Evolutionary conservation across 352 stramenopile species (phyloP).

Genomic region (Phytopythium mirpurense): DNA sequence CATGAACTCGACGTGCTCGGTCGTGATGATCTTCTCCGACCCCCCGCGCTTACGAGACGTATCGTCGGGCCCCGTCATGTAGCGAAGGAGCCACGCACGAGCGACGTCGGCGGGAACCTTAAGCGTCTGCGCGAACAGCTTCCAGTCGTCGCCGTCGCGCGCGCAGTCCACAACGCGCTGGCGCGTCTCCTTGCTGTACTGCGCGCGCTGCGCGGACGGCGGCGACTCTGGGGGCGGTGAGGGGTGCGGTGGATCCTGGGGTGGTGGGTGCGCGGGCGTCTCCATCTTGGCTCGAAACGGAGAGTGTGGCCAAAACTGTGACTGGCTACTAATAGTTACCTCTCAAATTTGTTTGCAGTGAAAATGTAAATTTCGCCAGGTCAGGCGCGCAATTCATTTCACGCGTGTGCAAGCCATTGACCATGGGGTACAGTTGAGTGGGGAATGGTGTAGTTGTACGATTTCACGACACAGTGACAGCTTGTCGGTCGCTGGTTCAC

Average conservation of each 20-base stretch:
- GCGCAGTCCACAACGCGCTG: neutral
- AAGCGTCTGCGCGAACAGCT: neutral
- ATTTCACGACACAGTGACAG: no score
- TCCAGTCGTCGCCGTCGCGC: neutral
- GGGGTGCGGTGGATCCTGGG: no score
- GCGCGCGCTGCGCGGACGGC: no score
- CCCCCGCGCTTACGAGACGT: neutral
- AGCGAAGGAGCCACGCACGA: neutral
- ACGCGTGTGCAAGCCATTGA: neutral
- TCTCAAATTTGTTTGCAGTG: neutral
- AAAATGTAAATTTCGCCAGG: neutral
- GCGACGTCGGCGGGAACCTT: neutral
- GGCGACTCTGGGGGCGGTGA: no score
- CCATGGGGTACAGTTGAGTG: neutral
- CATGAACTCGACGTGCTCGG: constrained; percentile 2
- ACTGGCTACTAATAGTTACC: neutral
- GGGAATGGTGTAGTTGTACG: neutral
- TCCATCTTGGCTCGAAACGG: no score
- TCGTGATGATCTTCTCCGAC: neutral
- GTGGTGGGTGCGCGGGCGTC: no score
- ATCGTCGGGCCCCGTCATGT: neutral
- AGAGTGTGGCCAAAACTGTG: no score
- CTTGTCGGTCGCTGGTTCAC: no score
- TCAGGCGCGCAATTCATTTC: neutral
- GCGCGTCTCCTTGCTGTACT: neutral